These are phyloP conservation scores for Chalaropsis ovoidea DNA, from an alignment of 2,329 filamentous ascomycete species.

Conservation along the genomic window DNA sequence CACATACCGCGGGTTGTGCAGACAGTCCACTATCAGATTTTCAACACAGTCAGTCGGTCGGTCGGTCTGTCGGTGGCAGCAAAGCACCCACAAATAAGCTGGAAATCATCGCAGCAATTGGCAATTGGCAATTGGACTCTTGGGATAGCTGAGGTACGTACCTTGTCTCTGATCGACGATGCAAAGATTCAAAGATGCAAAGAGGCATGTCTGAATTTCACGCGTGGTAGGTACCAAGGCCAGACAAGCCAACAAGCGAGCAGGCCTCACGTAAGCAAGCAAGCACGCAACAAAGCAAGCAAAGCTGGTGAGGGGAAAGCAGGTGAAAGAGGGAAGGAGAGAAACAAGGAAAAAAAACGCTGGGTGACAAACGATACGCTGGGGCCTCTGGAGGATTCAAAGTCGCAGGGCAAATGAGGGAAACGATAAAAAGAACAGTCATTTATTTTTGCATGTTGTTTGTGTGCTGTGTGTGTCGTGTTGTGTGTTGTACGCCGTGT, in stretches of 20 bases:
- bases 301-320: conserved; percentile 8
- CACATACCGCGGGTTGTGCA: not conserved
- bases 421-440: not conserved
- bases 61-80: too few relatives aligned
- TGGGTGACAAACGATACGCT: not conserved
- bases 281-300: too few relatives aligned
- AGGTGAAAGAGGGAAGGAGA: not conserved
- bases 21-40: not conserved
- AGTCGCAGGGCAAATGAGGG: not conserved
- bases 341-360: not conserved
- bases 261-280: not conserved
- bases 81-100: not conserved
- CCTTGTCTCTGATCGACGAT: conserved; percentile 10
- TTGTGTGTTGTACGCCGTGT: not conserved
- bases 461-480: not conserved
- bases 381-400: conserved; percentile 11
- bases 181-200: not conserved
- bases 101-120: not conserved
- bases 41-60: too few relatives aligned
- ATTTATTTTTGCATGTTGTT: not conserved
- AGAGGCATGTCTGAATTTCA: conserved; percentile 3
- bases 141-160: not conserved
- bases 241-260: not conserved
- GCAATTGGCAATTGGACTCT: not conserved
- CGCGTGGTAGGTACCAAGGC: not conserved